Base-by-base conservation (phyloP, 306 rosid species). In the Geum urbanum region DNA sequence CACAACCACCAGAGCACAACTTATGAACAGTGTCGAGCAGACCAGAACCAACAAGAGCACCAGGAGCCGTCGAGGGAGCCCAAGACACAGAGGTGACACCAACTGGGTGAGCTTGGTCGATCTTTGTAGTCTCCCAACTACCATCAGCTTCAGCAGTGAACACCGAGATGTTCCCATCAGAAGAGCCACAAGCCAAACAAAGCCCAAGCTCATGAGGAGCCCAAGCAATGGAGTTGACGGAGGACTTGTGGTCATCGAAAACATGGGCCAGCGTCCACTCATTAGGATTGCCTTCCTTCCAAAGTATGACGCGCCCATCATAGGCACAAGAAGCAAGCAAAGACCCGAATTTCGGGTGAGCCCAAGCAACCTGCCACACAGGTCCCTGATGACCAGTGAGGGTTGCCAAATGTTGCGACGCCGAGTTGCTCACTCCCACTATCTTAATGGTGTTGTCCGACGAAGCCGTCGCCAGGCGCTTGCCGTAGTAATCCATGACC, bases 61-160 rank as follows among this genome's bases (percentile, higher is more conserved):
- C 92, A 0, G 95, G 97, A 10, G 95, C 92, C 16, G 79, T 88
- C 24, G 97, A 81, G 46, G 92, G 97, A 5, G 95, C 97, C 96
- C 97, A 91, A 12, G 97, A 91, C 66, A 91, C 89, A n/a, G 95
- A 91, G 13, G 95, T 91, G 12, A 91, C 97, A 16, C 97, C 95
- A 40, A 91, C 85, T 0, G 97, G 92, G 44, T 91, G 97, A 66
- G 95, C 97, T 73, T 83, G 86, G 66, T 86, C 92, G 4, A 91
- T 88, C 76, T 82, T 88, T 3, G 89, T 72, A 13, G 91, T 71
- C 76, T 88, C 95, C 95, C 97, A 91, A 66, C 89, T 89, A 75
- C 95, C 91, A 45, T 91, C 92, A 7, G 83, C 77, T 67, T 87
- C 85, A 8, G 87, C 87, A 40, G 91, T 82, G 84, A 86, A 86